These are phyloP conservation scores for Tanozyma kutaoensis DNA, from an alignment of 805 yeast genomes.

Conservation along the genomic window DNA sequence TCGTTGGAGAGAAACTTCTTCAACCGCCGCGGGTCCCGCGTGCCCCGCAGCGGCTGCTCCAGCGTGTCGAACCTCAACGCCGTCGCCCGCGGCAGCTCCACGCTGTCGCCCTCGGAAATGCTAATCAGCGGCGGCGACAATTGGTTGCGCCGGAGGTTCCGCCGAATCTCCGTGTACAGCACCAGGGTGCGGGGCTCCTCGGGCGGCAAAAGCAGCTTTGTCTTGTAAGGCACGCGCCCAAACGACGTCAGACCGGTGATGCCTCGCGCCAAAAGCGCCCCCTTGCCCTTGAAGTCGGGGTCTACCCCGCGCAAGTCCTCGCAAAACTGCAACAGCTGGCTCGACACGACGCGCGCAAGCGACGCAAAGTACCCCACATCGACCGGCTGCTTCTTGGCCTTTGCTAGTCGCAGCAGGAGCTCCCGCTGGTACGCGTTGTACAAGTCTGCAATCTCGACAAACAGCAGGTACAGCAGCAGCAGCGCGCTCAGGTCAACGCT, in stretches of 20 bases:
- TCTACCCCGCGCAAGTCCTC: slow-evolving; percentile 19
- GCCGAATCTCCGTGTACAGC: slow-evolving; percentile 21
- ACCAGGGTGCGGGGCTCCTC: slow-evolving; percentile 8
- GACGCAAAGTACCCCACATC: slow-evolving; percentile 17
- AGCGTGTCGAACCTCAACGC: no score
- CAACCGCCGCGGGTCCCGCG: slow-evolving; percentile 3
- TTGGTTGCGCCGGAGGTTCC: slow-evolving; percentile 10
- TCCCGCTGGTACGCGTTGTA: slow-evolving; percentile 14
- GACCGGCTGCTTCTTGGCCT: slow-evolving; percentile 5
- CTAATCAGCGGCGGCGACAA: no score
- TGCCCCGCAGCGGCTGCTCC: no score
- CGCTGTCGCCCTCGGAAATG: no score
- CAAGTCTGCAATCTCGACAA: slow-evolving; percentile 22
- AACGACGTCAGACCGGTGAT: slow-evolving; percentile 29
- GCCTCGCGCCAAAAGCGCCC: slow-evolving; percentile 26
- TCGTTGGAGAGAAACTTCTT: slow-evolving; percentile 28
- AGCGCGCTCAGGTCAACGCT: slow-evolving; percentile 5
- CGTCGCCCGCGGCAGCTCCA: no score
- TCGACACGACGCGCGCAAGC: slow-evolving; percentile 16
- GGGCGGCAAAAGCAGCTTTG: slow-evolving; percentile 27
- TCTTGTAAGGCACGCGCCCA: slow-evolving; percentile 25
- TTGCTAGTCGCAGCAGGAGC: slow-evolving; percentile 7
- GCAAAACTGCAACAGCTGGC: slow-evolving; percentile 20
- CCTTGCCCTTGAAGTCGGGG: slow-evolving; percentile 26
- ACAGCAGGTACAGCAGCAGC: slow-evolving; percentile 20